Evolutionary conservation across 352 stramenopile genomes (phyloP).

Genomic region (Phytopythium vexans): DNA sequence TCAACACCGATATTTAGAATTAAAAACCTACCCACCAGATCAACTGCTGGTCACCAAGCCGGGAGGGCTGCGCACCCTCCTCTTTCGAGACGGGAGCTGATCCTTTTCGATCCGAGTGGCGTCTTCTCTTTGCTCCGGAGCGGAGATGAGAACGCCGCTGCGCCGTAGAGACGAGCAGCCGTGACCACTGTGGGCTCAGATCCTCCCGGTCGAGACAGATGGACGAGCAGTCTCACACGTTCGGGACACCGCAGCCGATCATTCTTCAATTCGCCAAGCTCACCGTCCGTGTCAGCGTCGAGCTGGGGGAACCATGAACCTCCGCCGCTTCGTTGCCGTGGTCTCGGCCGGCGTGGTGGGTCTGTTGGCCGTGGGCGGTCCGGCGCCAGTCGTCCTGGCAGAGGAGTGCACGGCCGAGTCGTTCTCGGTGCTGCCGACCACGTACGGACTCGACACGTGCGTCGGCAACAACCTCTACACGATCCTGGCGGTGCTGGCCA

Average conservation of each 20-base stretch:
- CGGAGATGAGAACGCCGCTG: not conserved
- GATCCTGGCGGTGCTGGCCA: slow-evolving; percentile 24
- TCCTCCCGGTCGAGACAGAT: not conserved
- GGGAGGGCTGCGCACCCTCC: no score
- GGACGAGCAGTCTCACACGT: no score
- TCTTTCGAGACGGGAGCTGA: not conserved
- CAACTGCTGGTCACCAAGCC: no score
- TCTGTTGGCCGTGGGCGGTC: slow-evolving; percentile 1
- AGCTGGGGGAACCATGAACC: slow-evolving; percentile 11
- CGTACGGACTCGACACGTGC: slow-evolving; percentile 45
- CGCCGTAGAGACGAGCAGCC: slow-evolving; percentile 7
- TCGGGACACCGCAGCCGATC: not conserved
- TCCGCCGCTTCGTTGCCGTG: slow-evolving; percentile 11
- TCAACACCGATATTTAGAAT: no score
- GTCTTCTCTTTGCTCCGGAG: not conserved
- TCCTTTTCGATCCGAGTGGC: not conserved
- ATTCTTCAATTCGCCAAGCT: slow-evolving; percentile 1
- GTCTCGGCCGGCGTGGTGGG: slow-evolving; percentile 11
- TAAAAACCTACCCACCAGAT: no score
- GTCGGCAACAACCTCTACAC: slow-evolving; percentile 42
- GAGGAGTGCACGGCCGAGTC: slow-evolving; percentile 21
- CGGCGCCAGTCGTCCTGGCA: slow-evolving; percentile 8
- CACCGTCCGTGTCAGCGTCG: no score
- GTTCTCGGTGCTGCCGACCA: slow-evolving; percentile 29
- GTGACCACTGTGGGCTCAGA: not conserved